These are phyloP conservation scores for Aspergillus mulundensis DNA, from an alignment of 495 filamentous ascomycete genomes.

Conservation along the genomic window DNA sequence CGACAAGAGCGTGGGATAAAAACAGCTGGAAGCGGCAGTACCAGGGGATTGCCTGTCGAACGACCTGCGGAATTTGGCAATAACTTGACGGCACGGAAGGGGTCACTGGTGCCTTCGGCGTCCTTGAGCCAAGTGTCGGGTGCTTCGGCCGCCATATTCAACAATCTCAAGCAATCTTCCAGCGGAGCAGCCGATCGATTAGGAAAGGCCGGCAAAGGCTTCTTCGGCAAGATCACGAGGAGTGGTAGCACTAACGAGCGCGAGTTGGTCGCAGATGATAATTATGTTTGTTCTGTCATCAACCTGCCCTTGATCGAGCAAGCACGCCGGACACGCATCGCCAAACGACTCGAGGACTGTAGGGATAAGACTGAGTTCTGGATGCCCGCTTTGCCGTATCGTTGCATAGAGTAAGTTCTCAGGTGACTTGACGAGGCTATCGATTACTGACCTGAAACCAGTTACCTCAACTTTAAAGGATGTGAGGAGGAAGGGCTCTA, in stretches of 20 bases:
- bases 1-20: slow-evolving; percentile 58
- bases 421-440: not conserved
- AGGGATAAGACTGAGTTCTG: slow-evolving; percentile 93
- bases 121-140: slow-evolving; percentile 60
- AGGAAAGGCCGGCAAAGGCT: slow-evolving; percentile 69
- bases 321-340: slow-evolving; percentile 79
- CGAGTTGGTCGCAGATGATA: slow-evolving; percentile 66
- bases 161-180: slow-evolving; percentile 65
- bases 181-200: slow-evolving; percentile 66
- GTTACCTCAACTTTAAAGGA: slow-evolving; percentile 85
- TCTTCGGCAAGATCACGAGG: slow-evolving; percentile 71
- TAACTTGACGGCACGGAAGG: slow-evolving; percentile 33
- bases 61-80: slow-evolving; percentile 39
- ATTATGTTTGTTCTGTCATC: slow-evolving; percentile 73
- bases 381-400: slow-evolving; percentile 91
- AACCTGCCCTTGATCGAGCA: slow-evolving; percentile 79
- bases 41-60: slow-evolving; percentile 62
- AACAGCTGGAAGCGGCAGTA: slow-evolving; percentile 58
- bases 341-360: slow-evolving; percentile 75
- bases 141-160: slow-evolving; percentile 62
- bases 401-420: slow-evolving; percentile 71
- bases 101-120: slow-evolving; percentile 48
- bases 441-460: slow-evolving; percentile 23
- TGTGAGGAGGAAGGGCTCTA: slow-evolving; percentile 89
- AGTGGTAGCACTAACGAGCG: slow-evolving; percentile 67